Conservation (phyloP, 1,284 basidiomycete species). For the Taiwanofungus camphoratus region DNA sequence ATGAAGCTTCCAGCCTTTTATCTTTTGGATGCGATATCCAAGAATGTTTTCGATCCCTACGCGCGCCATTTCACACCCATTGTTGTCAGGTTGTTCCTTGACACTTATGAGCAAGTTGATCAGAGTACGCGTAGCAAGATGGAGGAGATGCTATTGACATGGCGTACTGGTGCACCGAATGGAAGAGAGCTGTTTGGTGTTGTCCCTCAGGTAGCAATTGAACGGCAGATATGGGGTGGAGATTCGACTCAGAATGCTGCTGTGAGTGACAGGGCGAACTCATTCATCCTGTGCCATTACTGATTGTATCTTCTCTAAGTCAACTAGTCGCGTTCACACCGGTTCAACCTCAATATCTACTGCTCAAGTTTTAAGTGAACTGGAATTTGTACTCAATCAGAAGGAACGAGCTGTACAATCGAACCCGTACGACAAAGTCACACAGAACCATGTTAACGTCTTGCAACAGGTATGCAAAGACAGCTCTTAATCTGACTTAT, state of each 20-base stretch:
- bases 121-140: conserved; percentile 82
- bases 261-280: conserved; percentile 14
- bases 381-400: conserved; percentile 72
- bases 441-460: conserved; percentile 63
- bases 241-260: conserved; percentile 30
- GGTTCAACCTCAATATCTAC: conserved; percentile 48
- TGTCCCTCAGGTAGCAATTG: conserved; percentile 67
- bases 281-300: not conserved
- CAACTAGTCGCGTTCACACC: conserved; percentile 14
- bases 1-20: conserved; percentile 95
- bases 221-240: conserved; percentile 72
- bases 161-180: conserved; percentile 78
- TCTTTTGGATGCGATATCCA: conserved; percentile 93
- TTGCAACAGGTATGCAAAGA: conserved; percentile 60
- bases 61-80: conserved; percentile 74
- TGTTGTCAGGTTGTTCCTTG: conserved; percentile 75
- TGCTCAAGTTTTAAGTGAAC: conserved; percentile 72
- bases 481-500: conserved; percentile 4
- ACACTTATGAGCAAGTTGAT: conserved; percentile 83
- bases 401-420: conserved; percentile 62
- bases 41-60: conserved; percentile 90
- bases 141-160: conserved; percentile 93
- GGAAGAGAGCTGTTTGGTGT: conserved; percentile 82
- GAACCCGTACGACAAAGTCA: conserved; percentile 60
- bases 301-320: conserved; percentile 12